Base-by-base conservation (phyloP, 2,329 filamentous ascomycete genomes). In the Pseudopyrenochaeta lycopersici region DNA sequence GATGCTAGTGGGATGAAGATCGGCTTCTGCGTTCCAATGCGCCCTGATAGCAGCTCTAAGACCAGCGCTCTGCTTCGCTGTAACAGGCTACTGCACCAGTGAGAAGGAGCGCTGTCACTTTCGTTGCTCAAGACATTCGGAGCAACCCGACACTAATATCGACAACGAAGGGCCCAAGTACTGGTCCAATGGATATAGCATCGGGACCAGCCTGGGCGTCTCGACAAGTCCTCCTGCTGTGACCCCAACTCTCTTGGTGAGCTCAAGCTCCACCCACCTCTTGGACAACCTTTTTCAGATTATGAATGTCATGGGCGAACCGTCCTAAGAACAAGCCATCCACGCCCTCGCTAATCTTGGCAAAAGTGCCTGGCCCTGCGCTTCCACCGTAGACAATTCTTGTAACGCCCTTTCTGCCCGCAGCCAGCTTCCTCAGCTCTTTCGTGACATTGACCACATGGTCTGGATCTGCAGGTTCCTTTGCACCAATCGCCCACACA, bases 401-500 rank as follows among this genome's bases (percentile, higher is more conserved):
- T 46, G 86, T 88, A 4, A 79, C 72, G 0, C 86, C 89, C 10
- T 76, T 77, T 44, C 88, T 79, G 17, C 69, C 69, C 53, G 76
- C 75, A 6, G 86, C 77, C 47, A 83, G 78, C 21, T 85, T 81
- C 48, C 88, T 82, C 43, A 93, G 81, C 15, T 85, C 85, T 64
- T 82, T 82, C 14, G 90, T 87, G 1, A 95, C 90, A 32, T 81
- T 83, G 3, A 88, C 83, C 0, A 96, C 89, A 70, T 96, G 88
- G 56, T 88, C 87, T 15, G 88, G 84, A 7, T 83, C 83, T 0
- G 91, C 91, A 2, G 91, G 91, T 66, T 88, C 80, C 1, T 83
- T 79, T 9, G 90, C 88, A 0, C 91, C 91, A 74, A 95, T 96
- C 1, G 91, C 91, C 91, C 91, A 96, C 1, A 95, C 90, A 7